phyloP scores from a whole-genome alignment of 495 filamentous ascomycete species.

The Aspergillus wentii region DNA sequence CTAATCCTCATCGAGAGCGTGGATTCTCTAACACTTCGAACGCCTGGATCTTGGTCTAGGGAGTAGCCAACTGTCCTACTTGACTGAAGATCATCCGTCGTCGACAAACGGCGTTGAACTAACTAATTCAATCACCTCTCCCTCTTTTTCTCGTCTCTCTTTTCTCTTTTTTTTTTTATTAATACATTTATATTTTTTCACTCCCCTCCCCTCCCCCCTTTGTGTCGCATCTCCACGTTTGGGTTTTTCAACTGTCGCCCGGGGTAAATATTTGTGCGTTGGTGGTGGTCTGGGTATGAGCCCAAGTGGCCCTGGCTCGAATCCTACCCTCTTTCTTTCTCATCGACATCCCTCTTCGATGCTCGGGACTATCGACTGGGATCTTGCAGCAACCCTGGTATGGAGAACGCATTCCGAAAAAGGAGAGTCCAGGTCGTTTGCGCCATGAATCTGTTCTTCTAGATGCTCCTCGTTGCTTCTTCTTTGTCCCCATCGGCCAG shows the following conservation, averaged over 20 bases:
- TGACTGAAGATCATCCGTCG: no score
- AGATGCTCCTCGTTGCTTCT: constrained; percentile 17
- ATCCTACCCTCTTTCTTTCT: constrained; percentile 6
- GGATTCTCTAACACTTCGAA: no score
- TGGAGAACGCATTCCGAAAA: constrained; percentile 24
- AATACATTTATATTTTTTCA: not conserved
- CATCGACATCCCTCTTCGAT: constrained; percentile 9
- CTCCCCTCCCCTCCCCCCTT: not conserved
- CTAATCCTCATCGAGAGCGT: no score
- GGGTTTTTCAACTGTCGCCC: no score
- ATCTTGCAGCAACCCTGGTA: constrained; percentile 31
- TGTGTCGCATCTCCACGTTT: no score
- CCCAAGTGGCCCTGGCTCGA: constrained; percentile 1
- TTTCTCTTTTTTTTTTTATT: not conserved
- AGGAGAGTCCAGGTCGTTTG: constrained; percentile 24
- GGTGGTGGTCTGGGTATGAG: not conserved
- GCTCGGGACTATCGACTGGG: constrained; percentile 20
- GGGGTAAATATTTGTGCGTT: no score
- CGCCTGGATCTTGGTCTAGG: no score
- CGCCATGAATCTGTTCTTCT: constrained; percentile 24
- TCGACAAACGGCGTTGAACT: no score
- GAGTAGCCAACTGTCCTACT: no score
- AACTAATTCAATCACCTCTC: no score
- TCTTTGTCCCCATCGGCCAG: constrained; percentile 8
- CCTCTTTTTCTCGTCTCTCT: not conserved